A percentile compares a stretch with the other conserved stretches of the same genome.
phyloP scores from a whole-genome alignment of 208 protist species.

The Novymonas esmeraldas region DNA sequence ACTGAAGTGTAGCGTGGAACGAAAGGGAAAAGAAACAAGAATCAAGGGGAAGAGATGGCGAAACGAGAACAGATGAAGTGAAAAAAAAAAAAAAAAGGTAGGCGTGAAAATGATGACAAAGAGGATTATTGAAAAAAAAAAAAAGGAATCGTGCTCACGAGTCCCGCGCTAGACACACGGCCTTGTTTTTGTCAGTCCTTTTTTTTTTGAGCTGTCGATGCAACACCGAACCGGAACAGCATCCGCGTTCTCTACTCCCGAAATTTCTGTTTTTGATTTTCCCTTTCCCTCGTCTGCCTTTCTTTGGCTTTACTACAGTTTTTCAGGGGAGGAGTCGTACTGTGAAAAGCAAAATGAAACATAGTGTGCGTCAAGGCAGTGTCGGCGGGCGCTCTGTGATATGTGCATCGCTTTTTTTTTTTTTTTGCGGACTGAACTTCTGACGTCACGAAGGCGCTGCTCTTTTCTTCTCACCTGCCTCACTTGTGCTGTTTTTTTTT shows the following conservation, averaged over 20 bases:
- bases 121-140: no score
- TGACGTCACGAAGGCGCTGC: background rate
- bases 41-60: background rate
- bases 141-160: no score
- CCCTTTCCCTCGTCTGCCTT: background rate
- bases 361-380: background rate
- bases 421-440: background rate
- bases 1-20: background rate
- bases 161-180: no score
- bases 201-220: background rate
- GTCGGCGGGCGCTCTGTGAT: background rate
- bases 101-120: no score
- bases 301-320: background rate
- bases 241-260: no score
- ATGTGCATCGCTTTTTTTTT: background rate
- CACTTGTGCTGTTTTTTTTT: background rate
- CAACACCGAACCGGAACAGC: no score
- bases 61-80: background rate
- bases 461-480: background rate
- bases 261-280: background rate
- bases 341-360: no score
- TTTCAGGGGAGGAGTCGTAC: background rate
- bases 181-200: background rate
- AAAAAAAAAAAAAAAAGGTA: background rate
- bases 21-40: background rate